Percentiles rank a stretch among this genome's conserved stretches.
Conservation (phyloP, 306 rosid species). For the Vigna trinervia region DNA sequence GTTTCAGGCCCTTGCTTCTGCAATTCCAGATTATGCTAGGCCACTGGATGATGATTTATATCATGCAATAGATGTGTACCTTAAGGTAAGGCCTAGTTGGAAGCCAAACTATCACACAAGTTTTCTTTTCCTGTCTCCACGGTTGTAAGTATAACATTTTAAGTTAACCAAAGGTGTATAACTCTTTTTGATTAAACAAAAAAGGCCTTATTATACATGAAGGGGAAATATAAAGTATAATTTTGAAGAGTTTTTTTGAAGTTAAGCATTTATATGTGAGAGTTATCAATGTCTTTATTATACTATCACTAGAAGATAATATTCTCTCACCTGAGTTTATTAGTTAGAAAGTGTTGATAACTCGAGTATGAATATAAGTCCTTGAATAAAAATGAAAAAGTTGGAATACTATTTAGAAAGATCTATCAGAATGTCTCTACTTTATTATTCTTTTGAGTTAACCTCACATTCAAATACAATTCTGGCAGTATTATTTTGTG, state of each 20-base stretch:
- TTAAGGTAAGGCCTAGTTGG: conserved; percentile 61
- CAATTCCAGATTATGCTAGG: conserved; percentile 84
- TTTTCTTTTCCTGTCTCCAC: neutral
- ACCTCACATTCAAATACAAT: neutral
- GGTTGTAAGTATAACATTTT: neutral
- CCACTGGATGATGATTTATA: conserved; percentile 78
- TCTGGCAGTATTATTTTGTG: neutral
- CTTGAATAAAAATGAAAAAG: no score
- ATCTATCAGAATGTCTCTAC: no score
- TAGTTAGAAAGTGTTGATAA: no score
- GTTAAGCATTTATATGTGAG: no score
- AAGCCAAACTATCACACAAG: conserved; percentile 3
- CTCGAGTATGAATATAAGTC: no score
- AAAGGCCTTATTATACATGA: neutral
- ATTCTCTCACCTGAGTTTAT: no score
- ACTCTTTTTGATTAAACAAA: neutral
- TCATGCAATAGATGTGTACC: conserved; percentile 86
- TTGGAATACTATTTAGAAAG: no score
- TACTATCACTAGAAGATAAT: no score
- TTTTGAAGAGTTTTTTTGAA: neutral
- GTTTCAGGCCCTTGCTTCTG: conserved; percentile 81
- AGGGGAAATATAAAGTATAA: neutral
- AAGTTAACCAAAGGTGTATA: conserved; percentile 9
- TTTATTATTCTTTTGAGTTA: no score
- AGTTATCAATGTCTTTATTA: no score